Conservation (phyloP, 192 early-diverging fungal genomes). For the Neocallimastix lanati region DNA sequence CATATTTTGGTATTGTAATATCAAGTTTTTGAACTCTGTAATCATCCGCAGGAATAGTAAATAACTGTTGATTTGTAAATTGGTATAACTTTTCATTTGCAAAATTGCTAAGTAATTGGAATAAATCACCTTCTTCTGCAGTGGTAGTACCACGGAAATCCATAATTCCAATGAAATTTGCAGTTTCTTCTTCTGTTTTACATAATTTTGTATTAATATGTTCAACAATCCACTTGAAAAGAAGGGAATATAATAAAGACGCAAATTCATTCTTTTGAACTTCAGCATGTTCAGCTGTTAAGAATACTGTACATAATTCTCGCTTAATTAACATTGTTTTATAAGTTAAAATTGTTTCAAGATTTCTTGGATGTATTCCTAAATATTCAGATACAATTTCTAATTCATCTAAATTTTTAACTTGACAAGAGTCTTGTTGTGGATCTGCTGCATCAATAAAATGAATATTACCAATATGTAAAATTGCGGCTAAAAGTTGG, state of each 20-base stretch:
- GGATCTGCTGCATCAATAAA: constrained; percentile 24
- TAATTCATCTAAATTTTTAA: constrained; percentile 64
- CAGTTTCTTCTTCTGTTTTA: constrained; percentile 22
- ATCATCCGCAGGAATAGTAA: background rate
- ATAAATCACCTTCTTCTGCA: constrained; percentile 27
- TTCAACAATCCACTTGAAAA: constrained; percentile 80
- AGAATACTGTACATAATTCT: constrained; percentile 64
- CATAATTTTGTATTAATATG: constrained; percentile 70
- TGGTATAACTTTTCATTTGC: constrained; percentile 75
- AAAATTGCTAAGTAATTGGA: constrained; percentile 58
- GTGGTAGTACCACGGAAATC: constrained; percentile 38
- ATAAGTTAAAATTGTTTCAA: constrained; percentile 63
- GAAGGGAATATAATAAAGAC: constrained; percentile 55
- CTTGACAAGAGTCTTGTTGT: constrained; percentile 36
- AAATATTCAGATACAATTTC: constrained; percentile 65
- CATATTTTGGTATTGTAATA: background rate
- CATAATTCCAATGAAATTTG: constrained; percentile 79
- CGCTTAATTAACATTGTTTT: constrained; percentile 66
- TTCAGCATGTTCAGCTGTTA: constrained; percentile 51
- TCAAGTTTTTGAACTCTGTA: background rate
- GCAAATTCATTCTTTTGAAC: constrained; percentile 65
- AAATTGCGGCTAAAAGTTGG: constrained; percentile 61
- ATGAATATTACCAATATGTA: constrained; percentile 75
- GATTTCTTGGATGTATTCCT: constrained; percentile 46
- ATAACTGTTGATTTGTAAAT: constrained; percentile 17